Evolutionary conservation across 192 early-diverging fungal genomes (phyloP), one percentile per base, ranked within the genome.

Genomic region (Piromyces finnis): DNA sequence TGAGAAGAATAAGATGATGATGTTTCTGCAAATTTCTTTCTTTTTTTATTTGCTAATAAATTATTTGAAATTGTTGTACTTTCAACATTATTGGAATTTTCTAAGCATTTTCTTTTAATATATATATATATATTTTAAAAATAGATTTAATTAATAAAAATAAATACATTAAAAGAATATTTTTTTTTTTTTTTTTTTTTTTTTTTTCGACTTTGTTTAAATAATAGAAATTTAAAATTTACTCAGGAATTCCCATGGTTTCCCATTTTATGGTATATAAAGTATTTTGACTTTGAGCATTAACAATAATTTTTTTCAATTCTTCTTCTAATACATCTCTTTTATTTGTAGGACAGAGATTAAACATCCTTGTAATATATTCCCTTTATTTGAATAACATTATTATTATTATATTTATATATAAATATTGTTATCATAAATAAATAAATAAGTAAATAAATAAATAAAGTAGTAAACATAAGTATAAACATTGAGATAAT

Each of bases 211-310:
- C n/a, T n/a, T n/a, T n/a, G n/a, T n/a, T n/a, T 15, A 79, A 39
- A 28, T 79, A 36, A 22, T 79, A 16, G 18, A 17, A 81, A 32
- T 78, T 4, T 51, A 3, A 51, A n/a, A 81, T 77, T 80, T 87
- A 93, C 92, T 81, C 82, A 79, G 94, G 93, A 29, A 95, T 82
- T 0, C 82, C 82, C 87, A 91, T 88, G n/a, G 87, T 84, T 6
- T 89, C 87, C 94, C 94, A 95, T 81, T 94, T 90, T 2, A 89
- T 88, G 0, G 83, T 84, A 80, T 85, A 87, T 27, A 94, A 41
- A 29, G 82, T 86, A 26, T 85, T 84, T 35, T n/a, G 26, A n/a
- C 4, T 0, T 35, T 37, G 16, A 0, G 78, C 78, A 78, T 68
- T 26, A 7, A 0, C 26, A 9, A 68, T 68, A 26, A 68, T 11